Percentiles rank a stretch among this genome's conserved stretches.
These are phyloP conservation scores for Nidula microcarpa DNA, from an alignment of 768 basidiomycete genomes.

Conservation along the genomic window DNA sequence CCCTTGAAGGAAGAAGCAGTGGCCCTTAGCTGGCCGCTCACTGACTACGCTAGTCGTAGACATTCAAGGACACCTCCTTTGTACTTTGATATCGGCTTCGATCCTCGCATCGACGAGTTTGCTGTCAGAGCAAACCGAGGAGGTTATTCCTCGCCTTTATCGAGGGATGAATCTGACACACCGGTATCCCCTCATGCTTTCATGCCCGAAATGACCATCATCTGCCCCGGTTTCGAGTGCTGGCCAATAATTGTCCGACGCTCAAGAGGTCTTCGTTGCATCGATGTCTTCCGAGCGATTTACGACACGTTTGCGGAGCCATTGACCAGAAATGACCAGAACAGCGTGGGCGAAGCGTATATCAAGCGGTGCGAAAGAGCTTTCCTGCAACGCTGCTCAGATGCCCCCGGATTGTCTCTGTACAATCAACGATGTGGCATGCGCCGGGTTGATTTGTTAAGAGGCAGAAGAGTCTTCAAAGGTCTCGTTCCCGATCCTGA, in stretches of 20 bases:
- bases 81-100: constrained; percentile 49
- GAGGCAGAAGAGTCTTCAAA: constrained; percentile 50
- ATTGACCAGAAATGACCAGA: constrained; percentile 40
- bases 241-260: constrained; percentile 42
- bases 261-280: constrained; percentile 41
- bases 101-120: constrained; percentile 24
- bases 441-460: constrained; percentile 53
- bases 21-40: constrained; percentile 44
- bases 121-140: constrained; percentile 18
- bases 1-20: constrained; percentile 11
- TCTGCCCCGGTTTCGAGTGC: constrained; percentile 30
- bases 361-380: constrained; percentile 33
- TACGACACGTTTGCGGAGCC: constrained; percentile 42
- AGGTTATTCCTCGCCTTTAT: constrained; percentile 16
- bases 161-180: constrained; percentile 35
- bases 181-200: constrained; percentile 37
- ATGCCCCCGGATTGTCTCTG: constrained; percentile 35
- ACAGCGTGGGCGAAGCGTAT: constrained; percentile 18
- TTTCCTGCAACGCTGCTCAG: constrained; percentile 44
- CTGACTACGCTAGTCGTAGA: constrained; percentile 31
- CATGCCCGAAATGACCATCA: constrained; percentile 48
- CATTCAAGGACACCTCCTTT: constrained; percentile 28
- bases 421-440: constrained; percentile 45
- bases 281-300: constrained; percentile 59
- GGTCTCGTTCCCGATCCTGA: constrained; percentile 32